Percentiles rank a stretch among this genome's conserved stretches.
These are phyloP conservation scores for Diaporthe batatas DNA, from an alignment of 2,329 filamentous ascomycete genomes.

Conservation along the genomic window DNA sequence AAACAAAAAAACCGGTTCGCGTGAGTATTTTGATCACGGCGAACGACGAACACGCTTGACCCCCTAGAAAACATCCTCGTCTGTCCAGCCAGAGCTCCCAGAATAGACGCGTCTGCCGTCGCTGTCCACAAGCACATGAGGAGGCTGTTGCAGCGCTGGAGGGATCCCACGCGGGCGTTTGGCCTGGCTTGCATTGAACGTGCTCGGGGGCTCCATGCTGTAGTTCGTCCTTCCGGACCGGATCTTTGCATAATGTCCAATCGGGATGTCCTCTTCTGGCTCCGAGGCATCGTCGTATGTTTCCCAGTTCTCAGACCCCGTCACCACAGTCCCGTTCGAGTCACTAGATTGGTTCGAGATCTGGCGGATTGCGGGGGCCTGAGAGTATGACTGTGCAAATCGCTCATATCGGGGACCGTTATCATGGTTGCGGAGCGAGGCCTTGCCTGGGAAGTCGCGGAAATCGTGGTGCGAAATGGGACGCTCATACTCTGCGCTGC, in stretches of 20 bases:
- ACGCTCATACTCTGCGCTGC: conserved; percentile 50
- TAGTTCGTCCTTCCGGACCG: conserved; percentile 67
- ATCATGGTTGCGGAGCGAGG: conserved; percentile 39
- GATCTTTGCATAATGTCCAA: conserved; percentile 84
- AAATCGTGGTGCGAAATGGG: conserved; percentile 56
- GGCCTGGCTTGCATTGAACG: conserved; percentile 66
- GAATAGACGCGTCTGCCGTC: conserved; percentile 74
- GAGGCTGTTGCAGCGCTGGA: conserved; percentile 59
- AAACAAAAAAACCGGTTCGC: not conserved
- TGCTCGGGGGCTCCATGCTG: conserved; percentile 55
- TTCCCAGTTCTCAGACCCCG: conserved; percentile 97
- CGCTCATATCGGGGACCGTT: conserved; percentile 49
- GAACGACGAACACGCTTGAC: conserved; percentile 47
- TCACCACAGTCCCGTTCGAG: conserved; percentile 69
- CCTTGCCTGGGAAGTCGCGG: conserved; percentile 52
- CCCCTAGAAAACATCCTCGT: conserved; percentile 70
- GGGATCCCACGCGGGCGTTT: conserved; percentile 70
- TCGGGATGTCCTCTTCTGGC: conserved; percentile 76
- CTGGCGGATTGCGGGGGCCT: conserved; percentile 68
- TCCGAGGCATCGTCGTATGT: conserved; percentile 91
- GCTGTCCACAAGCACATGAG: conserved; percentile 65
- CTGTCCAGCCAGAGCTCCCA: conserved; percentile 74
- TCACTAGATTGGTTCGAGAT: conserved; percentile 75
- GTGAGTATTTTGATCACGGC: conserved; percentile 33
- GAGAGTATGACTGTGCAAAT: conserved; percentile 53